Conservation (phyloP, 2,329 filamentous ascomycete genomes). For the Penicillium sp. region DNA sequence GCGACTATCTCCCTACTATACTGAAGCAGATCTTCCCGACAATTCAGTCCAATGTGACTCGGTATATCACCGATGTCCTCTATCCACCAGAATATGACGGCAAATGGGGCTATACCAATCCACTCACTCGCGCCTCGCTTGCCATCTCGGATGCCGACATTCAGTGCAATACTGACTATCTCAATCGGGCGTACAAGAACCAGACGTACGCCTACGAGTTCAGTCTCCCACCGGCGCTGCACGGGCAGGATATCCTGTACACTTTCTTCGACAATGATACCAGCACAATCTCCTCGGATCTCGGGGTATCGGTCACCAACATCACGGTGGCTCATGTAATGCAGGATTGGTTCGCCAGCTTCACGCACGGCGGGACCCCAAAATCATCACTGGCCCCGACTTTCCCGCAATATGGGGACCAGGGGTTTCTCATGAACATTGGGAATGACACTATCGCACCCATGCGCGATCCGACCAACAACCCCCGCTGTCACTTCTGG, state of each 20-base stretch:
- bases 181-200: constrained; percentile 55
- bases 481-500: constrained; percentile 58
- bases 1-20: constrained; percentile 23
- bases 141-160: constrained; percentile 52
- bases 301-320: constrained; percentile 22
- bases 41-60: constrained; percentile 31
- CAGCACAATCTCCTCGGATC: constrained; percentile 33
- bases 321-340: constrained; percentile 38
- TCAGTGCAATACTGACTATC: constrained; percentile 59
- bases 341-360: constrained; percentile 45
- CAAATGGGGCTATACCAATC: constrained; percentile 50
- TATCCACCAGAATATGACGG: constrained; percentile 59
- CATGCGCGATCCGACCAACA: constrained; percentile 51
- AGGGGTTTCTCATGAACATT: constrained; percentile 51
- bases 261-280: constrained; percentile 54
- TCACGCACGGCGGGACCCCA: constrained; percentile 39
- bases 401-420: constrained; percentile 54
- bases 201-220: constrained; percentile 60
- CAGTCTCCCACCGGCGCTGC: constrained; percentile 56
- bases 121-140: constrained; percentile 48
- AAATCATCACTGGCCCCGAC: constrained; percentile 40
- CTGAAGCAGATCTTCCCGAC: constrained; percentile 29
- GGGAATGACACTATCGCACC: constrained; percentile 47
- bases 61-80: constrained; percentile 52
- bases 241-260: constrained; percentile 57